These are phyloP conservation scores for Grigorovia transvaalensis DNA, from an alignment of 805 yeast species.

Conservation along the genomic window DNA sequence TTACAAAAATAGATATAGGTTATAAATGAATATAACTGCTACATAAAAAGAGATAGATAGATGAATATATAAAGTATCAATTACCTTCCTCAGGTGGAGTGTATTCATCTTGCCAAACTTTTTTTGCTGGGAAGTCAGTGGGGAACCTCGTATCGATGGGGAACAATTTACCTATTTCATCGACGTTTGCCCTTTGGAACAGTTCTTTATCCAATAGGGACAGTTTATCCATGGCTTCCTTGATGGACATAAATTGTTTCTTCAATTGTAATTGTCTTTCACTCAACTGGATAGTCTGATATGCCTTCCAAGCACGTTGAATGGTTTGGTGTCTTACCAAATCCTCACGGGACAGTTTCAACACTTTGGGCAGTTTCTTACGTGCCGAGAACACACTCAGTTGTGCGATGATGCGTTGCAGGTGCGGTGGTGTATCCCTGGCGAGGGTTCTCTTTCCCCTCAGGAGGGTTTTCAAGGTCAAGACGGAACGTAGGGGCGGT, in stretches of 20 bases:
- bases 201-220: slow-evolving; percentile 41
- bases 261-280: slow-evolving; percentile 35
- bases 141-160: slow-evolving; percentile 83
- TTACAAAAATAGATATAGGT: neutral
- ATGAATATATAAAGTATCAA: neutral
- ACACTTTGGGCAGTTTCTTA: slow-evolving; percentile 75
- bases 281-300: slow-evolving; percentile 42
- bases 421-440: slow-evolving; percentile 29
- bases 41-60: neutral
- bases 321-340: slow-evolving; percentile 75
- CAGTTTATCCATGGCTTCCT: slow-evolving; percentile 65
- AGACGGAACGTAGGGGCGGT: neutral
- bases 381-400: slow-evolving; percentile 78
- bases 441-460: neutral
- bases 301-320: slow-evolving; percentile 68
- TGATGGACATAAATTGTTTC: slow-evolving; percentile 55
- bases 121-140: slow-evolving; percentile 76
- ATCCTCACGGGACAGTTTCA: slow-evolving; percentile 66
- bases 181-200: slow-evolving; percentile 50
- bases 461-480: neutral
- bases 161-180: slow-evolving; percentile 51
- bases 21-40: too few relatives aligned
- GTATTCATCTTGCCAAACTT: slow-evolving; percentile 8
- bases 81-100: neutral
- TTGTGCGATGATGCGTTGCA: slow-evolving; percentile 39